A percentile compares a stretch with the other conserved stretches of the same genome.
phyloP scores from a whole-genome alignment of 108 stramenopile genomes.

The Poteriospumella lacustris region DNA sequence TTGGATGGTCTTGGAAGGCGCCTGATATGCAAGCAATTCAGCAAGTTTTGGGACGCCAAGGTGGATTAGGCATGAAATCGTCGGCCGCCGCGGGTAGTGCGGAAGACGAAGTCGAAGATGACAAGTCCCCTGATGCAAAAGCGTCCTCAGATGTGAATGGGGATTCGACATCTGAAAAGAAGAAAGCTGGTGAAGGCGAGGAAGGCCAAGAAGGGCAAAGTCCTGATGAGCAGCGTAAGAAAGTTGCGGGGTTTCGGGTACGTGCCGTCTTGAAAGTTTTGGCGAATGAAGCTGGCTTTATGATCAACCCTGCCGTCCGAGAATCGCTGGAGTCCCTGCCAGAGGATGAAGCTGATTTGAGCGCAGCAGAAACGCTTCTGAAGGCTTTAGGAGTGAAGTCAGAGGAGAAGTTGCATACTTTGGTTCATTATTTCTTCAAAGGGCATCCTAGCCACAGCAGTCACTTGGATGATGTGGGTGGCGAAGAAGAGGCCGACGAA shows the following conservation, averaged over 20 bases:
- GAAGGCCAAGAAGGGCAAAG: neutral
- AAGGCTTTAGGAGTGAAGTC: constrained; percentile 49
- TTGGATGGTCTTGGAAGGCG: constrained; percentile 57
- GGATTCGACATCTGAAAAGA: too few species aligned
- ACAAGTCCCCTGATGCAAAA: constrained; percentile 17
- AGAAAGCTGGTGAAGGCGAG: neutral
- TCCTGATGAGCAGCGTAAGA: neutral
- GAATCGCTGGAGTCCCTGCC: constrained; percentile 48
- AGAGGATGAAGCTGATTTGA: constrained; percentile 40
- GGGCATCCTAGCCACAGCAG: constrained; percentile 33
- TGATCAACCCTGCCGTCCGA: constrained; percentile 40
- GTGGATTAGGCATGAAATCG: neutral
- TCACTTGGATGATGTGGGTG: neutral
- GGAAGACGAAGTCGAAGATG: constrained; percentile 32
- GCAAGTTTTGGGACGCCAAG: neutral
- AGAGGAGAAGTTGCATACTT: constrained; percentile 45
- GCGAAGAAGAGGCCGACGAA: constrained; percentile 1
- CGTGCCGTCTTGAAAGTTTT: constrained; percentile 49
- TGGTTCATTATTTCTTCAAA: constrained; percentile 56
- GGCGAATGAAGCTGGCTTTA: constrained; percentile 56
- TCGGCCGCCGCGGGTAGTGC: constrained; percentile 16
- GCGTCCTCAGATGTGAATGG: too few species aligned
- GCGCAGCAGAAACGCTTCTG: constrained; percentile 51
- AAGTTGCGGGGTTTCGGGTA: constrained; percentile 49
- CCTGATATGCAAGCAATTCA: constrained; percentile 41